Evolutionary conservation across 2,329 filamentous ascomycete species (phyloP).

Genomic region (Drechmeria coniospora): DNA sequence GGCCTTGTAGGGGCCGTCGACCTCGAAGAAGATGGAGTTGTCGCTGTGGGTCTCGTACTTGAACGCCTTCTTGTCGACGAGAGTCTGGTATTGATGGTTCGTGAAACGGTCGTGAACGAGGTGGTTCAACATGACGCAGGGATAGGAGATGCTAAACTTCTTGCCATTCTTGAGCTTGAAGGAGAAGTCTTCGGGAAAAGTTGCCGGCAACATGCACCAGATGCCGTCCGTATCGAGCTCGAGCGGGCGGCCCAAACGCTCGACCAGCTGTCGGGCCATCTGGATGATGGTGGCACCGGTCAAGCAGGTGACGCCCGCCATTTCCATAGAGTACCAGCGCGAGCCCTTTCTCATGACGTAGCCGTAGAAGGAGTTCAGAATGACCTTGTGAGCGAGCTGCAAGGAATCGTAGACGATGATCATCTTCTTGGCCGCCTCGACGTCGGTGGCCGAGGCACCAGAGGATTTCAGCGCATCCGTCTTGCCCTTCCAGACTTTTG

Average conservation of each 20-base stretch:
- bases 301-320: constrained; percentile 95
- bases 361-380: constrained; percentile 96
- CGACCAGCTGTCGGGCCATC: constrained; percentile 82
- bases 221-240: constrained; percentile 98
- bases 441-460: constrained; percentile 58
- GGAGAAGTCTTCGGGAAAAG: constrained; percentile 88
- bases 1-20: constrained; percentile 91
- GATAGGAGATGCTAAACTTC: constrained; percentile 92
- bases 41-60: constrained; percentile 95
- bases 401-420: constrained; percentile 89
- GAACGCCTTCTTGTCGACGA: constrained; percentile 64
- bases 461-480: constrained; percentile 72
- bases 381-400: constrained; percentile 95
- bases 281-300: constrained; percentile 96
- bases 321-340: constrained; percentile 97
- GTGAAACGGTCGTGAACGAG: constrained; percentile 89
- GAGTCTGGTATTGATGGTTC: constrained; percentile 91
- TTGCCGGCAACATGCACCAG: constrained; percentile 96
- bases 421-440: constrained; percentile 98
- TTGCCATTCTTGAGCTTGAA: constrained; percentile 95
- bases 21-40: constrained; percentile 98
- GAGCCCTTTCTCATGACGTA: constrained; percentile 99
- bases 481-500: constrained; percentile 98
- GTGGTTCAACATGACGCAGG: constrained; percentile 98
- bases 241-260: constrained; percentile 79